These are phyloP conservation scores for Beauveria sp. DNA, from an alignment of 2,329 filamentous ascomycete species.

Conservation along the genomic window DNA sequence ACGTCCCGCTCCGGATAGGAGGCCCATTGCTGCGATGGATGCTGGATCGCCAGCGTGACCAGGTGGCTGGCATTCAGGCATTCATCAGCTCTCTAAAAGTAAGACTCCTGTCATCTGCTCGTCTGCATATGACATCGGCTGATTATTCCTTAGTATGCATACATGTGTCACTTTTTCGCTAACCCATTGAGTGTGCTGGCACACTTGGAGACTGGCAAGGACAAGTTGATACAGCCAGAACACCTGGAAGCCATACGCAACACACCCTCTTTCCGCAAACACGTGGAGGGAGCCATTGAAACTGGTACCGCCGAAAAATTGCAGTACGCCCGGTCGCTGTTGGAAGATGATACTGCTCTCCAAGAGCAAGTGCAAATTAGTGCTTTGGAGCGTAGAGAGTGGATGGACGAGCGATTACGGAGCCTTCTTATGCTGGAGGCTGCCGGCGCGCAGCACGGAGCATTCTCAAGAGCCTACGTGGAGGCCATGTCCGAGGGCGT, in stretches of 20 bases:
- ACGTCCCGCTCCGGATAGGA: conserved; percentile 55
- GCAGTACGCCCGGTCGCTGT: conserved; percentile 35
- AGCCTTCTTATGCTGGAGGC: conserved; percentile 39
- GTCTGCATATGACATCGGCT: neutral
- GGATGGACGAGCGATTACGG: conserved; percentile 38
- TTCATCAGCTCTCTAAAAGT: conserved; percentile 66
- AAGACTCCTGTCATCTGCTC: neutral
- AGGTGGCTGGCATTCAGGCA: conserved; percentile 67
- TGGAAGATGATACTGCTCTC: conserved; percentile 54
- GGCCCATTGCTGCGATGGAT: conserved; percentile 54
- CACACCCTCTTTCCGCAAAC: conserved; percentile 58
- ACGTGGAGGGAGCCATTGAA: conserved; percentile 42
- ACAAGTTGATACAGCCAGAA: conserved; percentile 43
- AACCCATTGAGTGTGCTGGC: conserved; percentile 65
- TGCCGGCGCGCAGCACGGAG: conserved; percentile 26
- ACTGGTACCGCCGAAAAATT: conserved; percentile 35
- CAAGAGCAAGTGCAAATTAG: conserved; percentile 31
- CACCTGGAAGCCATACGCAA: conserved; percentile 62
- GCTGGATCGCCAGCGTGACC: conserved; percentile 66
- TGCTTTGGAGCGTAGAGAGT: conserved; percentile 26
- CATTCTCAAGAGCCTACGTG: conserved; percentile 53
- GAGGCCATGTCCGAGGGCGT: conserved; percentile 52
- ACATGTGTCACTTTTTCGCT: conserved; percentile 81
- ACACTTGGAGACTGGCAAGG: conserved; percentile 21
- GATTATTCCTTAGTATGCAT: conserved; percentile 53